Conservation (phyloP, 2,329 filamentous ascomycete species). For the Gliomastix tumulicola region DNA sequence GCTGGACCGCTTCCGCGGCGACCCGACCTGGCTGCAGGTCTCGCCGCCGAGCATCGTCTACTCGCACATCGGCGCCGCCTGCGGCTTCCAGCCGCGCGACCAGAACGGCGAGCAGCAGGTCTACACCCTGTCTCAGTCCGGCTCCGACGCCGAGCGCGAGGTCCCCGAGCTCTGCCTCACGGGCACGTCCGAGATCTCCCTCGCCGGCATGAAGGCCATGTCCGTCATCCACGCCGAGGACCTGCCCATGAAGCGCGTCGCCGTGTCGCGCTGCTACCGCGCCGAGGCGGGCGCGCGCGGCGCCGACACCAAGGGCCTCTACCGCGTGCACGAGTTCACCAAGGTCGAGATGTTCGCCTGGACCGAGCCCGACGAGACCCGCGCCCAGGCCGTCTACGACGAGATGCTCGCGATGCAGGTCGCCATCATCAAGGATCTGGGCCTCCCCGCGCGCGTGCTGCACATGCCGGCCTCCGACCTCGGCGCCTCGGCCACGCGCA, state of each 20-base stretch:
- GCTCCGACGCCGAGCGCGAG: conserved; percentile 51
- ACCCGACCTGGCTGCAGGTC: conserved; percentile 78
- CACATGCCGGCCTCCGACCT: conserved; percentile 90
- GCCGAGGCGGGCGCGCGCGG: conserved; percentile 90
- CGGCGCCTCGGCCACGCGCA: conserved; percentile 79
- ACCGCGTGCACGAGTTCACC: conserved; percentile 96
- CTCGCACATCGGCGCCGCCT: conserved; percentile 80
- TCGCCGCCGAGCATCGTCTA: conserved; percentile 89
- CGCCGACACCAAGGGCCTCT: conserved; percentile 86
- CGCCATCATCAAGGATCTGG: conserved; percentile 70
- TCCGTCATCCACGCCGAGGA: conserved; percentile 55
- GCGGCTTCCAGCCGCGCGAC: conserved; percentile 91
- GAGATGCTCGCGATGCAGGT: conserved; percentile 85
- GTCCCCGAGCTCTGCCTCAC: conserved; percentile 70
- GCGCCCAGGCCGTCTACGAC: conserved; percentile 58
- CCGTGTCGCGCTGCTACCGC: conserved; percentile 86
- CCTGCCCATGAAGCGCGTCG: conserved; percentile 74
- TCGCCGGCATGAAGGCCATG: conserved; percentile 84
- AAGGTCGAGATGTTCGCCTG: conserved; percentile 98
- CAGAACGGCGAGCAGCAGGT: conserved; percentile 87
- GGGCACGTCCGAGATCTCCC: conserved; percentile 89
- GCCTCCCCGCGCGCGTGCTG: conserved; percentile 78
- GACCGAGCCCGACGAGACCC: conserved; percentile 53
- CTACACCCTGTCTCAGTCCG: conserved; percentile 66
- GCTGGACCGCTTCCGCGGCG: conserved; percentile 55